phyloP scores from a whole-genome alignment of 805 yeast genomes.

The Sugiyamaella marilandica region DNA sequence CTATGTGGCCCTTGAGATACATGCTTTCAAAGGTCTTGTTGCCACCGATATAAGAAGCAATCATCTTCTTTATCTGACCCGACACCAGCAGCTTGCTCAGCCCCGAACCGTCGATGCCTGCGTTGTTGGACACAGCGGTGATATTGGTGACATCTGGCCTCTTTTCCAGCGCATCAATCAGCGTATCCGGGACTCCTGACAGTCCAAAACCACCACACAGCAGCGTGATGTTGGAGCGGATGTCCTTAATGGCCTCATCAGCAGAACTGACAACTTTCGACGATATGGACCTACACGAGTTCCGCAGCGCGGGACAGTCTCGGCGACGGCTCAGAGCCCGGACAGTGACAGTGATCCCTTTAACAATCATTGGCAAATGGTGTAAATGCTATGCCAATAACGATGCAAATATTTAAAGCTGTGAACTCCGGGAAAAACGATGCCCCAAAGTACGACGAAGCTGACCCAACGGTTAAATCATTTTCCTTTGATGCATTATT shows the following conservation, averaged over 20 bases:
- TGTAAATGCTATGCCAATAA: neutral
- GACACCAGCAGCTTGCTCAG: constrained; percentile 36
- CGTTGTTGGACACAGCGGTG: constrained; percentile 43
- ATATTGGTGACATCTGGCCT: constrained; percentile 32
- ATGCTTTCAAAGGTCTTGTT: constrained; percentile 38
- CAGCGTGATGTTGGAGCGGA: constrained; percentile 32
- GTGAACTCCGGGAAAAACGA: neutral
- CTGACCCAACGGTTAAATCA: no score
- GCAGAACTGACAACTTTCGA: constrained; percentile 7
- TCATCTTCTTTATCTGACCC: constrained; percentile 41
- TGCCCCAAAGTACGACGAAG: neutral
- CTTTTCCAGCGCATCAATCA: constrained; percentile 35
- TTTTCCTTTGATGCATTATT: no score
- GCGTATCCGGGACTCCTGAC: constrained; percentile 41
- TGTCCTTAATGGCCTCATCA: constrained; percentile 12
- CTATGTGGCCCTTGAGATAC: constrained; percentile 39
- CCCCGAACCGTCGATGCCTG: constrained; percentile 41
- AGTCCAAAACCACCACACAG: constrained; percentile 43
- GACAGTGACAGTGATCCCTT: neutral
- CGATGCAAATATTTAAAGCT: neutral
- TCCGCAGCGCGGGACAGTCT: neutral
- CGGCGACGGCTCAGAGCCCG: neutral
- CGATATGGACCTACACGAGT: neutral
- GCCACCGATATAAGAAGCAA: constrained; percentile 40
- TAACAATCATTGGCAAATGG: neutral